phyloP scores from a whole-genome alignment of 768 basidiomycete species.

The Psilocybe cyanescens region DNA sequence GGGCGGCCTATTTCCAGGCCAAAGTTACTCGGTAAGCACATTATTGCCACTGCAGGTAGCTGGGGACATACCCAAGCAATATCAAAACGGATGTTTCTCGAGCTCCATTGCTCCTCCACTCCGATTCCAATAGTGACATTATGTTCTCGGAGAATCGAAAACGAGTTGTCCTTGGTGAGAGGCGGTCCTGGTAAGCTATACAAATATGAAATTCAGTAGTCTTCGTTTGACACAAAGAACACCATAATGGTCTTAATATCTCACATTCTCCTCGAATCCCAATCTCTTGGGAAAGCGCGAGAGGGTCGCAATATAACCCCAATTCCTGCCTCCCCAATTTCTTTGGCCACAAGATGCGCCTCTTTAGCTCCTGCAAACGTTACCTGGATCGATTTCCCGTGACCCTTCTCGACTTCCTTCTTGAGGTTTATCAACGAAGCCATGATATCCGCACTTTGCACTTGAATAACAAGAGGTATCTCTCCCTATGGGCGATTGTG shows the following conservation, averaged over 20 bases:
- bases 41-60: not conserved
- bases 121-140: conserved; percentile 76
- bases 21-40: not conserved
- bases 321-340: conserved; percentile 67
- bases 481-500: conserved; percentile 40
- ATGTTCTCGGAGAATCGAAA: conserved; percentile 57
- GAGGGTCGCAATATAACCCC: conserved; percentile 73
- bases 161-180: conserved; percentile 51
- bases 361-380: conserved; percentile 64
- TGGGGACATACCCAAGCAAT: conserved; percentile 66
- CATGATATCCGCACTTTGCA: conserved; percentile 71
- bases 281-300: conserved; percentile 67
- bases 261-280: conserved; percentile 68
- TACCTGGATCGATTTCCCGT: conserved; percentile 44
- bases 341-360: conserved; percentile 72
- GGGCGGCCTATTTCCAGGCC: conserved; percentile 17
- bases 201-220: not conserved
- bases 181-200: conserved; percentile 47
- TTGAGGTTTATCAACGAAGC: conserved; percentile 68
- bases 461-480: conserved; percentile 62
- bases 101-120: conserved; percentile 54
- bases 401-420: conserved; percentile 53
- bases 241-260: conserved; percentile 13
- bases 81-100: conserved; percentile 76
- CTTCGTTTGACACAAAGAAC: not conserved